Base-by-base conservation (phyloP, 2,329 filamentous ascomycete genomes). In the Aspergillus sp. region DNA sequence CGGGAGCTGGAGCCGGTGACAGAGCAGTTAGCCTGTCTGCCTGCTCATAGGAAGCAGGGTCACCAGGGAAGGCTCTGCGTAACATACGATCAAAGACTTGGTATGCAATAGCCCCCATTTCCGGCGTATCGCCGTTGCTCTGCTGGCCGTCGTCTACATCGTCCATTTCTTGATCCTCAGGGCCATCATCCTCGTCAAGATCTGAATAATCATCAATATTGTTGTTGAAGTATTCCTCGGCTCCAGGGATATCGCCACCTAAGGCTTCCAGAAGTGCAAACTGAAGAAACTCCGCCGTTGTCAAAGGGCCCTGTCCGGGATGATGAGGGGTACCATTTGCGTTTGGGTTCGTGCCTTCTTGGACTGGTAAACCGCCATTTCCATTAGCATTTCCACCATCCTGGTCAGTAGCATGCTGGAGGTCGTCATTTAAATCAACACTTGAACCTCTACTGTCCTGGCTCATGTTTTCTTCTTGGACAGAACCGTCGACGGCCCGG, bases 181-280 rank as follows among this genome's bases (percentile, higher is more conserved):
- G 43, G 26, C 46, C 47, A 34, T 43, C 43, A 10, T 53, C 44
- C n/a, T 53, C 48, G 12, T 47, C 42, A 33, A 50, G 39, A 12
- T 49, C 45, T 27, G 45, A 40, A 19, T 46, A 52, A 10, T 48
- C 41, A n/a, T 47, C 38, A 19, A 48, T 37, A 30, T 45, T 43
- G 29, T 45, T 44, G 19, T 42, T 46, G 31, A 50, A 49, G 7
- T 50, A 47, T 19, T 54, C 46, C 32, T 58, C 51, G 7, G 48
- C 42, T 26, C 45, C 51, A 27, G 50, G 44, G 8, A 46, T 44
- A 36, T 51, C 49, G 26, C 51, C 51, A 31, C 58, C 54, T 8
- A 57, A 41, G 12, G 56, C 51, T 39, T 60, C 56, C 5, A 51
- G 37, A 6, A 60, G 48, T 10, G 48, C 53, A 34, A 52, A 46